Percentiles rank a stretch among this genome's conserved stretches.
phyloP scores from a whole-genome alignment of 805 yeast genomes.

The Candida loeiensis region DNA sequence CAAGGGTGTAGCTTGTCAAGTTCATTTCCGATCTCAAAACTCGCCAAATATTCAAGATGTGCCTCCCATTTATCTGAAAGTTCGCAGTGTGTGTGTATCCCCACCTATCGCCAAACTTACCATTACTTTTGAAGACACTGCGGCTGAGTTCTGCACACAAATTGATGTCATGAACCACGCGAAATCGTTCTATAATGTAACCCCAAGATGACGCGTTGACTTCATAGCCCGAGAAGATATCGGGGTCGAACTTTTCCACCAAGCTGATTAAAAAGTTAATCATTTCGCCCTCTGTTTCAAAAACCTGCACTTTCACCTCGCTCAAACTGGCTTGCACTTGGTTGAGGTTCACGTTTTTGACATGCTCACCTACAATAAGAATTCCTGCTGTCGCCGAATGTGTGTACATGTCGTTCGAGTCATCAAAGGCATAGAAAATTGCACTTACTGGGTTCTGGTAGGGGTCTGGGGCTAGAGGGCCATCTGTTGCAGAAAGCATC shows the following conservation, averaged over 20 bases:
- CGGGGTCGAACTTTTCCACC: constrained; percentile 74
- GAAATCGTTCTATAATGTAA: constrained; percentile 66
- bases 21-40: constrained; percentile 58
- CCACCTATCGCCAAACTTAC: constrained; percentile 67
- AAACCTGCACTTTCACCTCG: constrained; percentile 18
- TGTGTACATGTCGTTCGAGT: constrained; percentile 21
- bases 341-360: background rate
- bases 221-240: constrained; percentile 83
- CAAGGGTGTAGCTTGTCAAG: constrained; percentile 67
- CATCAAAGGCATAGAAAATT: constrained; percentile 63
- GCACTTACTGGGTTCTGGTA: constrained; percentile 51
- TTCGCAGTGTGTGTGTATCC: constrained; percentile 77
- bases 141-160: constrained; percentile 61
- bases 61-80: constrained; percentile 72
- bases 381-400: constrained; percentile 1
- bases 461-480: constrained; percentile 59
- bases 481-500: constrained; percentile 58
- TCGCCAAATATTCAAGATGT: constrained; percentile 84
- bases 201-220: constrained; percentile 87
- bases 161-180: constrained; percentile 45
- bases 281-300: constrained; percentile 56
- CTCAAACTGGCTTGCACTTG: background rate
- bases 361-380: background rate
- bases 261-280: constrained; percentile 51
- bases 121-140: constrained; percentile 44